These are phyloP conservation scores for Phytophthora sp. DNA, from an alignment of 352 stramenopile species.

Conservation along the genomic window DNA sequence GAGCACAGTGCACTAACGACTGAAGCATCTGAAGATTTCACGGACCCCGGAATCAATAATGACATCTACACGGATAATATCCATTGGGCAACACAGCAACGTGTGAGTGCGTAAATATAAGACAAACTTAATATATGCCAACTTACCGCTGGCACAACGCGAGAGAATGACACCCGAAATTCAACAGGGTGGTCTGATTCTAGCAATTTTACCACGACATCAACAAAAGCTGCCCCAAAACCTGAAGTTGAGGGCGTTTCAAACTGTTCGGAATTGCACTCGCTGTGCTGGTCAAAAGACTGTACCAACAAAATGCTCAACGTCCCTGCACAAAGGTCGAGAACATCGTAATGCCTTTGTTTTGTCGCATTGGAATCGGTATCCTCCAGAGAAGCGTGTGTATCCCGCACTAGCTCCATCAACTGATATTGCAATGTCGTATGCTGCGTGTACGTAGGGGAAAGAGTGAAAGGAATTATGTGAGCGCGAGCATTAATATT, in stretches of 20 bases:
- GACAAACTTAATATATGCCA: background rate
- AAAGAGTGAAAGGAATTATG: too few species aligned
- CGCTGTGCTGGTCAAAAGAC: slow-evolving; percentile 14
- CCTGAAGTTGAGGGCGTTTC: background rate
- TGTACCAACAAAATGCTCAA: slow-evolving; percentile 31
- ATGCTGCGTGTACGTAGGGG: slow-evolving; percentile 48
- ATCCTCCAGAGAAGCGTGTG: slow-evolving; percentile 29
- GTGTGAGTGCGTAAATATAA: background rate
- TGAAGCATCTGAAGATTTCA: slow-evolving; percentile 22
- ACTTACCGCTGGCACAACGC: slow-evolving; percentile 42
- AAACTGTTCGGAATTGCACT: slow-evolving; percentile 4
- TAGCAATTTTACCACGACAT: slow-evolving; percentile 32
- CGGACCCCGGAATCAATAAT: slow-evolving; percentile 17
- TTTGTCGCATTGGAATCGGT: slow-evolving; percentile 2
- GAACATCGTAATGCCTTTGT: slow-evolving; percentile 37
- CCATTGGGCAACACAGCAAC: too few species aligned
- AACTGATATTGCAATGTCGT: slow-evolving; percentile 49
- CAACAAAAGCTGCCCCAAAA: slow-evolving; percentile 21
- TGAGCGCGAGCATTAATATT: background rate
- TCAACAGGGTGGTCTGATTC: slow-evolving; percentile 31
- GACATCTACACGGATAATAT: too few species aligned
- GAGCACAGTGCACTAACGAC: slow-evolving; percentile 35
- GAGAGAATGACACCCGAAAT: slow-evolving; percentile 49
- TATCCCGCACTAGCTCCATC: slow-evolving; percentile 42
- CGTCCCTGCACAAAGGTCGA: slow-evolving; percentile 31